Percentiles rank a stretch among this genome's conserved stretches.
These are phyloP conservation scores for Suhomyces vadensis DNA, from an alignment of 805 yeast genomes.

Conservation along the genomic window DNA sequence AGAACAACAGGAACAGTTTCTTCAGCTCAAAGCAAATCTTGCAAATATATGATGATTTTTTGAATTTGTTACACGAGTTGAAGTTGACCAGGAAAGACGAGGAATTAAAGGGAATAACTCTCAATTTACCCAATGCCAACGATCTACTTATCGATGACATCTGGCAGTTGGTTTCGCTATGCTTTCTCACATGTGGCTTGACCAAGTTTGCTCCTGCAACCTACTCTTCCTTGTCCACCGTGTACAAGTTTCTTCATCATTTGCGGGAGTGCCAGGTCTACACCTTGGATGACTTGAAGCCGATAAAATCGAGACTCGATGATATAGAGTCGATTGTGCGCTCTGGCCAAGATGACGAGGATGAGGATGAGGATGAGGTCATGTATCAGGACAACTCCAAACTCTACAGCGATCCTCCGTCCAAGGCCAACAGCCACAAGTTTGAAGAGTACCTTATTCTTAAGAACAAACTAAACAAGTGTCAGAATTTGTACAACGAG, in stretches of 20 bases:
- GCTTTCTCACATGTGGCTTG: constrained; percentile 89
- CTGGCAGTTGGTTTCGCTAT: constrained; percentile 81
- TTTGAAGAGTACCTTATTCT: constrained; percentile 63
- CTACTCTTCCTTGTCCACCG: constrained; percentile 84
- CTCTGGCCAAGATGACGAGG: constrained; percentile 17
- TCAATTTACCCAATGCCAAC: constrained; percentile 50
- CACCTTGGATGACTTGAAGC: constrained; percentile 79
- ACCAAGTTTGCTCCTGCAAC: constrained; percentile 92
- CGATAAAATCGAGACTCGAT: constrained; percentile 69
- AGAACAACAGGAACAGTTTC: constrained; percentile 64
- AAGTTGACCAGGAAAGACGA: constrained; percentile 52
- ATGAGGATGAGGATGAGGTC: constrained; percentile 3
- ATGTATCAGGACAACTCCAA: background rate
- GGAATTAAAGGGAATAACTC: constrained; percentile 38
- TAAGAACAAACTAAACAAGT: constrained; percentile 63
- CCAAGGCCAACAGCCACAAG: constrained; percentile 27
- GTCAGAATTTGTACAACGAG: constrained; percentile 56
- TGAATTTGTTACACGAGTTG: constrained; percentile 53
- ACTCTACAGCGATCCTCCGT: background rate
- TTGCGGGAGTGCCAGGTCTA: constrained; percentile 77
- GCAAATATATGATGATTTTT: constrained; percentile 56
- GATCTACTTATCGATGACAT: constrained; percentile 84
- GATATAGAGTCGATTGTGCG: constrained; percentile 67
- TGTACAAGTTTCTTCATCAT: constrained; percentile 80
- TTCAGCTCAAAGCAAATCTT: constrained; percentile 70